Evolutionary conservation across 768 basidiomycete species (phyloP).

Genomic region (Trametes elegans): DNA sequence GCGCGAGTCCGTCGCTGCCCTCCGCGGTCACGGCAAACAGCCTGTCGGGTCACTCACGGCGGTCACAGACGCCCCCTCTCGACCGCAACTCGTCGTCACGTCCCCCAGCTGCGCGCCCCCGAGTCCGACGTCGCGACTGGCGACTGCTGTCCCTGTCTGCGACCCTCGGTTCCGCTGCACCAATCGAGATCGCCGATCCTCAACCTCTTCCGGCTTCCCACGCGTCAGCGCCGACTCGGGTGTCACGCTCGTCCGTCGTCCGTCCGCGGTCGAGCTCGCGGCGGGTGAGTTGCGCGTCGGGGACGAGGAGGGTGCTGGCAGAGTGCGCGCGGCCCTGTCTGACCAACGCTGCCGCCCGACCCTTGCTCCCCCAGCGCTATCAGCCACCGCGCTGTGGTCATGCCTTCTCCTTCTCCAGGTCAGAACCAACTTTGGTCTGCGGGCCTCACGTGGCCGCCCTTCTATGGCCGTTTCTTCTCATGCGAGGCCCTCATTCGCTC

Average conservation of each 20-base stretch:
- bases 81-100: too few relatives aligned
- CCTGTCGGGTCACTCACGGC: too few relatives aligned
- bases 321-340: too few relatives aligned
- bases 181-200: constrained; percentile 8
- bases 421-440: neutral
- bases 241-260: neutral
- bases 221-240: neutral
- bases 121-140: neutral
- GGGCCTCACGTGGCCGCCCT: neutral
- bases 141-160: neutral
- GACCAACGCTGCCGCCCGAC: too few relatives aligned
- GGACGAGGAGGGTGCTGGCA: neutral
- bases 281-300: neutral
- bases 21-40: too few relatives aligned
- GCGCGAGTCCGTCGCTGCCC: too few relatives aligned
- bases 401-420: neutral
- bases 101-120: neutral
- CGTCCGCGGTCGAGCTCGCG: neutral
- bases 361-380: neutral
- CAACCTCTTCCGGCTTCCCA: constrained; percentile 2
- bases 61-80: too few relatives aligned
- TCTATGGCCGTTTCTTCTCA: constrained; percentile 7
- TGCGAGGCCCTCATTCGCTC: neutral
- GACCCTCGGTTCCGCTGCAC: constrained; percentile 1
- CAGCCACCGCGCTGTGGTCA: neutral